These are phyloP conservation scores for Lentinula sp. DNA, from an alignment of 768 basidiomycete species.

Conservation along the genomic window DNA sequence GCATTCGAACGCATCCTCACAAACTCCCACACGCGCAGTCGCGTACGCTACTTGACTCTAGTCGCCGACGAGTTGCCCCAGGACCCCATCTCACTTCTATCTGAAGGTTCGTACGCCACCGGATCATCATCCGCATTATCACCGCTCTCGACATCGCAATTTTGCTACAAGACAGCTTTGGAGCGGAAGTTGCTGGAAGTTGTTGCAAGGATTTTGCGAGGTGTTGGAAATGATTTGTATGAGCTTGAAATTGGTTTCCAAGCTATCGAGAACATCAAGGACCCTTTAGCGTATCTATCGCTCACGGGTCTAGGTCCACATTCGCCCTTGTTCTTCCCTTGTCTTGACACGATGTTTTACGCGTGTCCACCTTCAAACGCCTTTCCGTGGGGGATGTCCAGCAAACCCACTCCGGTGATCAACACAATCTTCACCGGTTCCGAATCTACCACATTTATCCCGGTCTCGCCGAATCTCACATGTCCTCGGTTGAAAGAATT, in stretches of 20 bases:
- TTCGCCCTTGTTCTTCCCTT: neutral
- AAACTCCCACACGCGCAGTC: neutral
- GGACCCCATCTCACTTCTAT: neutral
- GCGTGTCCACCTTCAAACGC: neutral
- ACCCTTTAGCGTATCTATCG: neutral
- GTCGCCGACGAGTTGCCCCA: neutral
- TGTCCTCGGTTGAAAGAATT: neutral
- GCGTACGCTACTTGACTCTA: neutral
- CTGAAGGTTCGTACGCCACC: neutral
- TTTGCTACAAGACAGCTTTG: neutral
- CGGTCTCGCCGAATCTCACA: neutral
- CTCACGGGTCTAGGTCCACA: neutral
- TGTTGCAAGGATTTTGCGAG: neutral
- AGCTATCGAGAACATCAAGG: neutral
- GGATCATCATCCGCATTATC: neutral
- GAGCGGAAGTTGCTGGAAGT: neutral
- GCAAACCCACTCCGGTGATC: neutral
- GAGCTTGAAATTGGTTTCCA: slow-evolving; percentile 2
- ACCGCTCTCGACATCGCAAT: neutral
- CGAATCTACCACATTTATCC: neutral
- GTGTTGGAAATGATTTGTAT: neutral
- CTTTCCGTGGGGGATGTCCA: neutral
- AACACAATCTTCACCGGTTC: neutral
- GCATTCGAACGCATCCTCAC: neutral
- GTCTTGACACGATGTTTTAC: neutral